Base-by-base conservation (phyloP, 805 yeast genomes). In the Yarrowia divulgata region DNA sequence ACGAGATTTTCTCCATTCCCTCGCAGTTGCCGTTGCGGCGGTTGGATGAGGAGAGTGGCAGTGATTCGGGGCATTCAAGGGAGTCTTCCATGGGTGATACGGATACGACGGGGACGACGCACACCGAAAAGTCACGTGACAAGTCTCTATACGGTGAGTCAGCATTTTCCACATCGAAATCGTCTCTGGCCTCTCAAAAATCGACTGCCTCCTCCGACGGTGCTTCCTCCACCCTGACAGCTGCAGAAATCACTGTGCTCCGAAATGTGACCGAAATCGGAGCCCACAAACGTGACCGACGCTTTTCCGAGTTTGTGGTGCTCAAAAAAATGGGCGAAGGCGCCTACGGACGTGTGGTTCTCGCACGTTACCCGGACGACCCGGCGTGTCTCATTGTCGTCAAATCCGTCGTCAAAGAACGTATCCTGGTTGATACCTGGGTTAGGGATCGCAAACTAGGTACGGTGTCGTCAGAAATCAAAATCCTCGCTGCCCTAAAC, bases 361-460 rank as follows among this genome's bases (percentile, higher is more conserved):
- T 91, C 32, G 95, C 91, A 4, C 85, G 85, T 76, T 90, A 89
- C 75, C 85, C 84, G 57, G 81, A 83, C 35, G 92, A 90, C 73
- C 83, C 85, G 0, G 79, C 79, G 1, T 88, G 90, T 76, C 85
- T 83, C 71, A 89, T 92, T 49, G 91, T 95, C 18, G 86, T 93
- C 70, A 95, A 95, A 78, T 88, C 96, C 73, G 95, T 95, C 63
- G 90, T 91, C 76, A 95, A 95, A 75, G 97, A 92, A 73, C 85
- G 97, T 70, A 95, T 95, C 74, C 81, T 95, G 74, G 97, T 95
- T 12, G 99, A 95, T 77, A 93, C 98, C 0, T 95, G 99, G 99
- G 97, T 93, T 2, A 83, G 98, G 69, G 98, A 95, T 78, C 85
- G 97, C 34, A 85, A 85, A 71, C 80, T 95, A 50, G 99, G 99